A percentile compares a stretch with the other conserved stretches of the same genome.
Evolutionary conservation across 1,284 basidiomycete species (phyloP).

Genomic region (Apiotrichum porosum): DNA sequence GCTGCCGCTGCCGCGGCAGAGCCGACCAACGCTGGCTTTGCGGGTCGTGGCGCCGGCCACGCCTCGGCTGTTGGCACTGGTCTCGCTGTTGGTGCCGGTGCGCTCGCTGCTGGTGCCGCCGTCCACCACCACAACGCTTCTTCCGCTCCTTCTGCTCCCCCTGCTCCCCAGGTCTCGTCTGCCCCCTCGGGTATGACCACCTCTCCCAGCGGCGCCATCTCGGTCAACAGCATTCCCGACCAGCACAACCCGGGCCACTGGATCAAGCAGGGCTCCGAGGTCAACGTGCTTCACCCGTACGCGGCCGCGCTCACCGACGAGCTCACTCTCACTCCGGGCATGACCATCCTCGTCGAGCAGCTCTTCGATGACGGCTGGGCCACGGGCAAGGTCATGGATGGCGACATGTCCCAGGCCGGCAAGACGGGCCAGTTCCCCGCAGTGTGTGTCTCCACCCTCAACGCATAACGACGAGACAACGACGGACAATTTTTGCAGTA

Average conservation of each 20-base stretch:
- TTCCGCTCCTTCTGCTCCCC: neutral
- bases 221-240: neutral
- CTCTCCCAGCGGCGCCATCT: neutral
- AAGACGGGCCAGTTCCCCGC: slow-evolving; percentile 44
- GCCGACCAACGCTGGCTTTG: no score
- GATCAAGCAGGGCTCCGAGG: slow-evolving; percentile 4
- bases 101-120: slow-evolving; percentile 3
- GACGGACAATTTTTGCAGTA: no score
- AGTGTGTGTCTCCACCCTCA: slow-evolving; percentile 26
- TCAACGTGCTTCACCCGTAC: slow-evolving; percentile 19
- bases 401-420: slow-evolving; percentile 25
- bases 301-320: slow-evolving; percentile 43
- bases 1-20: no score
- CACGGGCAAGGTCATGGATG: slow-evolving; percentile 32
- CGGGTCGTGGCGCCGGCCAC: no score
- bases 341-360: slow-evolving; percentile 38
- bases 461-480: no score
- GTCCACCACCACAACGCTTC: neutral
- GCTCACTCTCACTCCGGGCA: slow-evolving; percentile 42
- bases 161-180: no score
- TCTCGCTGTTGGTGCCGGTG: no score
- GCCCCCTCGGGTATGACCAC: no score
- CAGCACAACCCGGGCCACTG: slow-evolving; percentile 1
- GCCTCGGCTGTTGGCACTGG: no score
- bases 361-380: slow-evolving; percentile 49